Base-by-base conservation (phyloP, 2,329 filamentous ascomycete genomes). In the Clathrospora elynae region DNA sequence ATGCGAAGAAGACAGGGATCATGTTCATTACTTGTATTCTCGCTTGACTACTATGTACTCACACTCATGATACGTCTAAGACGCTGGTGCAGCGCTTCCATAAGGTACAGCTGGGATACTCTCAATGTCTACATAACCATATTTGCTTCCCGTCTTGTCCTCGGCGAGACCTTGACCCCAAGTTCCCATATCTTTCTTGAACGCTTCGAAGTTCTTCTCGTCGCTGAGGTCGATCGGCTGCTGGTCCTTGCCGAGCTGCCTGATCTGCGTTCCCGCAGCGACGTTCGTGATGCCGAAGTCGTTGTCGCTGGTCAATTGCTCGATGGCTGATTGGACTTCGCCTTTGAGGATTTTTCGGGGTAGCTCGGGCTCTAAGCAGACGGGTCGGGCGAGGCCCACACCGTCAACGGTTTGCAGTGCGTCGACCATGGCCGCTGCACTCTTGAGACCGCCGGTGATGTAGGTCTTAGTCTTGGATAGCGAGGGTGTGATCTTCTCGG, bases 391-490 rank as follows among this genome's bases (percentile, higher is more conserved):
- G 13, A 86, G 68, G 0, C 83, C 83, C 6, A 86, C 71, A 13
- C 83, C 82, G 52, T 86, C 77, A 3, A 85, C 78, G 0, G 74
- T 74, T 2, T 78, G 55, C 2, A 85, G 70, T 0, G 80, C 81
- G n/a, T 73, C 67, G 10, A 79, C 76, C 82, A 86, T 84, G 2
- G 76, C 83, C 13, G 67, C 70, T 0, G 73, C 75, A 1, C 77
- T 78, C 40, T 77, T 74, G 48, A 85, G 69, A 0, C 82, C 82
- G 17, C 82, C 82, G 0, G 80, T 84, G 25, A 85, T 70, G 51
- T 82, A 85, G 0, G 72, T 74, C 58, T 76, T 80, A 0, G 81
- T 85, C 62, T 78, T 76, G 43, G 79, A 83, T 1, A 73, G 74
- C 53, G 76, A 79, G 0, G 20, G 77, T 63, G 16, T 76, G 66